Conservation (phyloP, 345 rosid species). For the Ceriops decandra region DNA sequence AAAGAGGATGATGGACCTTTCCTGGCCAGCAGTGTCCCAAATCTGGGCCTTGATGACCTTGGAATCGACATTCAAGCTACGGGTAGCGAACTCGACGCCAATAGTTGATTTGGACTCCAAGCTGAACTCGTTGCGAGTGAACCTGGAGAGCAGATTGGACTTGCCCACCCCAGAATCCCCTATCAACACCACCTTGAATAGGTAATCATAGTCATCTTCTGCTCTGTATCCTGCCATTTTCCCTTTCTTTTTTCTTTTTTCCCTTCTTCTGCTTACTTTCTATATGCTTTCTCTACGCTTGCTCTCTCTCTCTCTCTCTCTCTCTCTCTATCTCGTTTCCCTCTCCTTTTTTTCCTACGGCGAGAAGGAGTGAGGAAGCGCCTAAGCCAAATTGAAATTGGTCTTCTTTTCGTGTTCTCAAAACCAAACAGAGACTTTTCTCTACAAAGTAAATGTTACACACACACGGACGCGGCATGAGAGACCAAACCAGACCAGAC, state of each 20-base stretch:
- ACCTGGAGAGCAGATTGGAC: slow-evolving; percentile 86
- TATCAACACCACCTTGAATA: slow-evolving; percentile 80
- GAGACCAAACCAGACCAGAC: too few relatives aligned
- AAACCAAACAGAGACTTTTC: too few relatives aligned
- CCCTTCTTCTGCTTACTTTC: not conserved
- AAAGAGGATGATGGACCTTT: slow-evolving; percentile 44
- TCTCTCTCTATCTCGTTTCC: too few relatives aligned
- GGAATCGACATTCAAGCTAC: slow-evolving; percentile 77
- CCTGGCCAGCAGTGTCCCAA: slow-evolving; percentile 99
- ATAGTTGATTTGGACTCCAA: slow-evolving; percentile 92
- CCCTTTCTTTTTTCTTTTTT: slow-evolving; percentile 14
- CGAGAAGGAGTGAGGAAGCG: too few relatives aligned
- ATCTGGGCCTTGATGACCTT: slow-evolving; percentile 94
- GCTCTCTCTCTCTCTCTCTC: too few relatives aligned
- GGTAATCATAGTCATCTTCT: slow-evolving; percentile 94
- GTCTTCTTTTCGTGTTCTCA: too few relatives aligned
- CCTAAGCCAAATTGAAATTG: too few relatives aligned
- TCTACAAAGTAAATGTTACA: too few relatives aligned
- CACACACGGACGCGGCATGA: too few relatives aligned
- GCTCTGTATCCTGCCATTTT: slow-evolving; percentile 85
- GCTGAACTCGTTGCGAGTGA: slow-evolving; percentile 90
- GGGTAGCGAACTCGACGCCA: slow-evolving; percentile 95
- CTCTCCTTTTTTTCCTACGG: too few relatives aligned
- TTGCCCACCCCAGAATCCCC: slow-evolving; percentile 96
- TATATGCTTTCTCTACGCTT: too few relatives aligned